Percentiles rank a stretch among this genome's conserved stretches.
Conservation (phyloP, 1,284 basidiomycete genomes). For the Vanrija pseudolonga region DNA sequence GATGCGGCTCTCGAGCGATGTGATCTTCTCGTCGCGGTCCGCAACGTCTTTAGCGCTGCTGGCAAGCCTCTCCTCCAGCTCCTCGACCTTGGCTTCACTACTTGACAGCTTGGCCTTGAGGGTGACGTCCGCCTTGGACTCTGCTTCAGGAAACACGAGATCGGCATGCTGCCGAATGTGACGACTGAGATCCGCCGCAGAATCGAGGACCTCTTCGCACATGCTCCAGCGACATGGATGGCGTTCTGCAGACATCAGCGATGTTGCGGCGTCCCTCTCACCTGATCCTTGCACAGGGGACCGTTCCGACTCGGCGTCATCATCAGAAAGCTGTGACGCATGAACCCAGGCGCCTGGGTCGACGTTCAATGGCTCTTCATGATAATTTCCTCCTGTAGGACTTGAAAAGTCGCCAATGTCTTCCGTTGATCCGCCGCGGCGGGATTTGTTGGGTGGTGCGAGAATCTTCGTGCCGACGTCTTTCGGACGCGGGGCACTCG, state of each 20-base stretch:
- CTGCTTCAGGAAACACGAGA: neutral
- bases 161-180: slow-evolving; percentile 7
- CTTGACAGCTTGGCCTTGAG: no score
- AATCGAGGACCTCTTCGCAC: neutral
- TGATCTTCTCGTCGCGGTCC: neutral
- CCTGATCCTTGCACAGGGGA: no score
- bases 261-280: no score
- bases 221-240: neutral
- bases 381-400: neutral
- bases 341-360: no score
- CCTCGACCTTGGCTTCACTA: no score
- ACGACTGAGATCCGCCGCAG: neutral
- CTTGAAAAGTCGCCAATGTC: slow-evolving; percentile 10
- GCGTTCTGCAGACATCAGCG: neutral
- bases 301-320: no score
- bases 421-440: neutral
- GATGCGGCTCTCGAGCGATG: neutral
- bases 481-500: no score
- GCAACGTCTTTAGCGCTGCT: neutral
- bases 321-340: no score
- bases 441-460: neutral
- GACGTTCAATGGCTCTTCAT: no score
- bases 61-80: no score
- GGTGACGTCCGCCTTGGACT: no score
- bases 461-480: no score